Base-by-base conservation (phyloP, 352 stramenopile genomes). In the Phytophthora pisi region DNA sequence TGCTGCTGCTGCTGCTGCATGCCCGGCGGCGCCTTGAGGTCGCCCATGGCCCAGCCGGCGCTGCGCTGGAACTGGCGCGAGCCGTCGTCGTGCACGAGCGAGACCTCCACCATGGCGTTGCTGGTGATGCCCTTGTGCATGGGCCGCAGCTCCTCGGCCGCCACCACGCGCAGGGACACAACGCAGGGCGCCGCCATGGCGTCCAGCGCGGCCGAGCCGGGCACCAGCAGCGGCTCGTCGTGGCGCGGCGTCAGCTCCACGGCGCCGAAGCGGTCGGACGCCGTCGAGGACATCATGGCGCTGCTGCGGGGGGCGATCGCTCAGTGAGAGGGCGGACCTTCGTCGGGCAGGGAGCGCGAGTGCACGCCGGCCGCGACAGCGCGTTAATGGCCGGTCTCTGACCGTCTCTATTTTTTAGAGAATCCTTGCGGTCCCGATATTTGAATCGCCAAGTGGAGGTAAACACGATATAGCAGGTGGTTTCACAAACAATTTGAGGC, bases 121-220 rank as follows among this genome's bases (percentile, higher is more conserved):
- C 82, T 91, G 10, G 74, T 90, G 53, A 93, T 74, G 6, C 74
- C 74, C 58, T 93, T 93, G 52, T 84, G 76, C 78, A 91, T 85
- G 8, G 85, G 70, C 15, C 79, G 79, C 72, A 93, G 75, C 36
- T 74, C 73, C 55, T 79, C 70, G 24, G 82, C 85, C 15, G 81
- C 72, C 47, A 88, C 81, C 4, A 91, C 73, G 60, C 82, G 80
- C 36, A 90, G 54, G 24, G 77, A 88, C 50, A 91, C 73, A 50
- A 89, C 78, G 56, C 70, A 90, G 5, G 81, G 77, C n/a, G 77
- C 72, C 53, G 75, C 60, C 70, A 91, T 85, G 57, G 75, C 79
- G 57, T 91, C 84, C 45, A 91, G 70, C 34, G 79, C 81, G 57
- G 78, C 68, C 40, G 83, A 89, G 46, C 77, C 75, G 0, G 75